Evolutionary conservation across 1,139 yeast species (phyloP).

Genomic region (Kodamaea anthophila): DNA sequence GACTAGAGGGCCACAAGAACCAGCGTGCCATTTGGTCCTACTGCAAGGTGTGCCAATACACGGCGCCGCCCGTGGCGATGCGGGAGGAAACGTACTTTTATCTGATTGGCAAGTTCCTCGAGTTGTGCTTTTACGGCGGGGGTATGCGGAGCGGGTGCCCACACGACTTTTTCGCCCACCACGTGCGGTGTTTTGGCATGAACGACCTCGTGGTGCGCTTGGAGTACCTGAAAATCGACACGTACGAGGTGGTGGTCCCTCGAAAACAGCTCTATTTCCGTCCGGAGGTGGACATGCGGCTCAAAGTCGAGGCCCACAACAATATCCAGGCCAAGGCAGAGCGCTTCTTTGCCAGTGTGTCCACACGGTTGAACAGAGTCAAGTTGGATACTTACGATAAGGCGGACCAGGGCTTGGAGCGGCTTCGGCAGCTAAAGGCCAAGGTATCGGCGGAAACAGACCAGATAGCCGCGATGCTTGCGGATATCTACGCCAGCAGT

Average conservation of each 20-base stretch:
- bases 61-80: slow-evolving; percentile 81
- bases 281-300: slow-evolving; percentile 61
- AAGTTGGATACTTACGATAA: slow-evolving; percentile 75
- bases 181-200: slow-evolving; percentile 77
- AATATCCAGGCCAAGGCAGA: slow-evolving; percentile 49
- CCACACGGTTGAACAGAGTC: slow-evolving; percentile 65
- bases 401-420: slow-evolving; percentile 59
- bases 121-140: slow-evolving; percentile 75
- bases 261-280: slow-evolving; percentile 65
- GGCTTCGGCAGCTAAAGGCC: slow-evolving; percentile 52
- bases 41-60: slow-evolving; percentile 71
- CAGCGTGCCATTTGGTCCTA: slow-evolving; percentile 84
- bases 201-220: slow-evolving; percentile 74
- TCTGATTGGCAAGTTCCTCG: slow-evolving; percentile 90
- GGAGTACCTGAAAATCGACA: slow-evolving; percentile 70
- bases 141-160: slow-evolving; percentile 42
- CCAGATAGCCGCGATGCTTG: slow-evolving; percentile 40
- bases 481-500: slow-evolving; percentile 49
- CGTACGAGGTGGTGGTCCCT: slow-evolving; percentile 76
- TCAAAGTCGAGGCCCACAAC: slow-evolving; percentile 60
- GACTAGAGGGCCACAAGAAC: slow-evolving; percentile 40
- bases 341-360: slow-evolving; percentile 68
- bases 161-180: slow-evolving; percentile 77
- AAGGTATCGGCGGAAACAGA: slow-evolving; percentile 49
- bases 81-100: slow-evolving; percentile 85